Evolutionary conservation across 2,329 filamentous ascomycete species (phyloP).

Genomic region (Pleurostoma richardsiae): DNA sequence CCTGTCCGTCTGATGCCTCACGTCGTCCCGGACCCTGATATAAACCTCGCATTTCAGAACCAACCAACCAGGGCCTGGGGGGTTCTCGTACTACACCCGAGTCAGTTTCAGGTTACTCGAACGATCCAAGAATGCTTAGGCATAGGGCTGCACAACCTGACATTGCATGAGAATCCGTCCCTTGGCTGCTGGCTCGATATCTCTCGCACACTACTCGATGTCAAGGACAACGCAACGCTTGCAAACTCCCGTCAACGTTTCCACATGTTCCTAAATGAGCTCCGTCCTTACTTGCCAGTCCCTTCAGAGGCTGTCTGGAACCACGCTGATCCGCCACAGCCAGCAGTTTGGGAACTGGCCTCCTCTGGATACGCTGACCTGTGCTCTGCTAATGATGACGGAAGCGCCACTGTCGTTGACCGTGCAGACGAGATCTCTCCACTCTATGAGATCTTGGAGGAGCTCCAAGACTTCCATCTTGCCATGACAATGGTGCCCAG

Average conservation of each 20-base stretch:
- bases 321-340: too few species aligned
- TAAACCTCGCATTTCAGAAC: background rate
- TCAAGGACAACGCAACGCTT: background rate
- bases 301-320: too few species aligned
- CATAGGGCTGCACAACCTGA: background rate
- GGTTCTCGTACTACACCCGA: background rate
- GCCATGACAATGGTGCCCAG: constrained; percentile 6
- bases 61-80: background rate
- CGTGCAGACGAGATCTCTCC: too few species aligned
- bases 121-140: background rate
- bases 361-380: too few species aligned
- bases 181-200: background rate
- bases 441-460: background rate
- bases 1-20: constrained; percentile 18
- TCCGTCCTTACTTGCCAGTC: too few species aligned
- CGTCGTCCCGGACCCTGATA: constrained; percentile 4
- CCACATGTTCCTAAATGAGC: too few species aligned
- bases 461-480: background rate
- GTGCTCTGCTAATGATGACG: too few species aligned
- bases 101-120: background rate
- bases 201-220: background rate
- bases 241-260: too few species aligned
- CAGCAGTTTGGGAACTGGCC: too few species aligned
- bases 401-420: too few species aligned
- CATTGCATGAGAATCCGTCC: too few species aligned